phyloP scores from a whole-genome alignment of 768 basidiomycete species.

The Kwoniella dejecticola region DNA sequence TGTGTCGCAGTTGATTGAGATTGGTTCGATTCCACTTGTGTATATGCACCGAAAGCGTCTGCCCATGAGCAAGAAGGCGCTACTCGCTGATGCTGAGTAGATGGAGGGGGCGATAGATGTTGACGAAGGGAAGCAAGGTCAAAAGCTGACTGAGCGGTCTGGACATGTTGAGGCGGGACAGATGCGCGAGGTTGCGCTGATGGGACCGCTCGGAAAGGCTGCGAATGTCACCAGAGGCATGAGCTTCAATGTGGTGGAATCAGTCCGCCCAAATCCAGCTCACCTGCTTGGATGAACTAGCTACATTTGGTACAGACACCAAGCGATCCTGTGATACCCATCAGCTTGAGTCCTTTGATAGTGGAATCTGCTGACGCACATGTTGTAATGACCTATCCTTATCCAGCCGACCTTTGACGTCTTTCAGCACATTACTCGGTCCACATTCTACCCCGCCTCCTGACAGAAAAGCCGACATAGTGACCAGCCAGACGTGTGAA shows the following conservation, averaged over 20 bases:
- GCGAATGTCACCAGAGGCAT: neutral
- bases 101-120: slow-evolving; percentile 30
- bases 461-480: slow-evolving; percentile 40
- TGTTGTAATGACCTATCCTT: slow-evolving; percentile 37
- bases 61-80: slow-evolving; percentile 13
- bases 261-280: neutral
- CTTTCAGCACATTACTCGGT: slow-evolving; percentile 40
- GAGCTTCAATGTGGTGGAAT: neutral
- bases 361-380: slow-evolving; percentile 21
- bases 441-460: slow-evolving; percentile 45
- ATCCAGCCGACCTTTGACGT: slow-evolving; percentile 39
- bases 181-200: neutral
- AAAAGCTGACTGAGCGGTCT: slow-evolving; percentile 26
- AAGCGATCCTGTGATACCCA: slow-evolving; percentile 31
- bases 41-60: neutral
- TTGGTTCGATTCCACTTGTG: slow-evolving; percentile 6
- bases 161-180: neutral
- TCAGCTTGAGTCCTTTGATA: neutral
- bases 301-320: slow-evolving; percentile 32
- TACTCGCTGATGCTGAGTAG: neutral
- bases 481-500: too few species aligned
- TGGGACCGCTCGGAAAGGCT: slow-evolving; percentile 20
- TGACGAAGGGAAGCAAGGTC: slow-evolving; percentile 39
- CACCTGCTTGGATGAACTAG: slow-evolving; percentile 39
- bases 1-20: neutral